Base-by-base conservation (phyloP, 192 early-diverging fungal species). In the Backusella westeae region DNA sequence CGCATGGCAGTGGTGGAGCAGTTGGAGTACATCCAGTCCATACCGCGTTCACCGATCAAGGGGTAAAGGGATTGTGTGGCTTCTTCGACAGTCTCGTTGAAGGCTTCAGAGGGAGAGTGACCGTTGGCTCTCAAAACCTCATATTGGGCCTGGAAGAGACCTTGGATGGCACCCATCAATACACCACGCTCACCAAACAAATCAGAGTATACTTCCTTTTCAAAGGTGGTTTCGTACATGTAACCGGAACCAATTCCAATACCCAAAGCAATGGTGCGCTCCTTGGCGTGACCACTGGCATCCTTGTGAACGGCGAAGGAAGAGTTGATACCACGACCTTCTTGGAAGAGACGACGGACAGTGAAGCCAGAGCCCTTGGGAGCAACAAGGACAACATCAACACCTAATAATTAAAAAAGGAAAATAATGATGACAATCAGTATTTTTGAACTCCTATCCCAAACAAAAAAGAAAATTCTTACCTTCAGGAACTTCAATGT, bases 1-100 rank as follows among this genome's bases (percentile, higher is more conserved):
- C 97, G 91, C 82, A 95, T 93, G 52, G 97, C 97, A 46, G 96
- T 99, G 65, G 96, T 97, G 38, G 94, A 95, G 89, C 97, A 99
- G 88, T 94, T 94, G 85, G 94, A 93, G 85, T 96, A 99, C 96
- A 99, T 99, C 94, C 94, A 96, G 49, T 77, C 79, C 96, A 97
- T 97, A 74, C 97, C 97, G 80, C 96, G 94, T 84, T 94, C 94
- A 79, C 94, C 95, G 78, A 99, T 93, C 80, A 99, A 88, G 21
- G 97, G 97, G 87, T 96, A 96, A 69, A 99, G 89, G 56, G 97
- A 99, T 86, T 99, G 96, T 8, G 97, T 99, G 63, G 96, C 97
- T 84, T 99, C 97, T 87, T 99, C 97, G 75, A 99, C 97, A 75
- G 97, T 99, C 88, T 99, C 97, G 89, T 99, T 99, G 91, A 96